phyloP scores from a whole-genome alignment of 768 basidiomycete genomes.

The Serendipita sp. region DNA sequence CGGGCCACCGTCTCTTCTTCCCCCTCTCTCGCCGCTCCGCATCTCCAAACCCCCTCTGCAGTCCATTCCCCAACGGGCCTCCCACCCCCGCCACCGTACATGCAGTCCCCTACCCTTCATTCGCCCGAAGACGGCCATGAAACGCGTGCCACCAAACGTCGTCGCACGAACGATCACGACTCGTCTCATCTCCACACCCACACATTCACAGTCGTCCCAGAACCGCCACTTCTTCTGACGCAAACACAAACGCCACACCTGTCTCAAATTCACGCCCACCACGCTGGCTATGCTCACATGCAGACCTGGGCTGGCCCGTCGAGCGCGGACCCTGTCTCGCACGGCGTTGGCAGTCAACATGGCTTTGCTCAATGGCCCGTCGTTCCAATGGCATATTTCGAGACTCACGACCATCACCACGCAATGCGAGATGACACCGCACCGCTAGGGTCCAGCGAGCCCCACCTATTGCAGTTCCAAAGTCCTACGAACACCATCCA shows the following conservation, averaged over 20 bases:
- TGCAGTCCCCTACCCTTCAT: neutral
- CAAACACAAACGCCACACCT: slow-evolving; percentile 1
- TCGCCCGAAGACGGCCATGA: slow-evolving; percentile 1
- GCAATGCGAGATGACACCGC: neutral
- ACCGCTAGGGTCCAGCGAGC: neutral
- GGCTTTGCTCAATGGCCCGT: neutral
- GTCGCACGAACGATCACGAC: neutral
- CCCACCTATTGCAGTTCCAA: neutral
- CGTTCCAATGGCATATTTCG: neutral
- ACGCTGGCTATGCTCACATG: neutral
- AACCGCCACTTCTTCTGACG: slow-evolving; percentile 4
- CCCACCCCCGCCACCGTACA: neutral
- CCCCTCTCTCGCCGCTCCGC: neutral
- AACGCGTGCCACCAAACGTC: slow-evolving; percentile 6
- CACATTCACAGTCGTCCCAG: neutral
- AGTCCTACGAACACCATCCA: neutral
- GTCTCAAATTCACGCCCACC: neutral
- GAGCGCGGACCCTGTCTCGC: neutral
- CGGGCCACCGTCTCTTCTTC: slow-evolving; percentile 1
- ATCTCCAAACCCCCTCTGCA: neutral
- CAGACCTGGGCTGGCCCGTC: slow-evolving; percentile 2
- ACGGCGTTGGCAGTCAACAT: neutral
- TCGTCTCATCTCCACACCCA: neutral
- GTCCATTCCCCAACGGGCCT: neutral
- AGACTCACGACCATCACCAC: neutral